Evolutionary conservation across 768 basidiomycete genomes (phyloP).

Genomic region (Rhodotorula kratochvilovae): DNA sequence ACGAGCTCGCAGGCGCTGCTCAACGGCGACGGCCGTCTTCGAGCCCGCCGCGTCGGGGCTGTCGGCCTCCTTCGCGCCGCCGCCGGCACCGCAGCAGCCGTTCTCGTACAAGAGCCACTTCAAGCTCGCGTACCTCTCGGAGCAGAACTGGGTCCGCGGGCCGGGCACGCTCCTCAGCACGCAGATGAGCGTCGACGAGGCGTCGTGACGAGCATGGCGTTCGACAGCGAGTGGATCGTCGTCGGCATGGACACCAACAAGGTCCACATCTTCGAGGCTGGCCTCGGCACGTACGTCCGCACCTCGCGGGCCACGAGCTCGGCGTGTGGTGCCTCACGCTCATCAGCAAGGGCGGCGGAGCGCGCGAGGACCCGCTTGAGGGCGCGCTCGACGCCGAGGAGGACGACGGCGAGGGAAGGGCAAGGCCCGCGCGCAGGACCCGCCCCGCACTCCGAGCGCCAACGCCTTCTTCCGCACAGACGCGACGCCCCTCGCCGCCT

Average conservation of each 20-base stretch:
- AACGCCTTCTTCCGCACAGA: background rate
- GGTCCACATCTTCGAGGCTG: slow-evolving; percentile 78
- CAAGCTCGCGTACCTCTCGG: slow-evolving; percentile 66
- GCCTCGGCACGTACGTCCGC: slow-evolving; percentile 67
- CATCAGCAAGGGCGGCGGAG: slow-evolving; percentile 61
- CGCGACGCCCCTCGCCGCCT: slow-evolving; percentile 14
- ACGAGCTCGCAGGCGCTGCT: background rate
- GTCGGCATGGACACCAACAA: slow-evolving; percentile 80
- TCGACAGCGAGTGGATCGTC: slow-evolving; percentile 77
- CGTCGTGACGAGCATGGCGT: slow-evolving; percentile 79
- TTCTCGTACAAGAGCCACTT: slow-evolving; percentile 69
- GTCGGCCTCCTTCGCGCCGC: background rate
- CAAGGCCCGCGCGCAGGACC: background rate
- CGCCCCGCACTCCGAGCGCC: background rate
- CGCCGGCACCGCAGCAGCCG: background rate
- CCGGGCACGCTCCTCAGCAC: slow-evolving; percentile 62
- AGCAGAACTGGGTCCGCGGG: slow-evolving; percentile 73
- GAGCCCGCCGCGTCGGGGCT: background rate
- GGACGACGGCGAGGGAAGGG: background rate
- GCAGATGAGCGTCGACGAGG: slow-evolving; percentile 57
- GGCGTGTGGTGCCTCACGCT: slow-evolving; percentile 93
- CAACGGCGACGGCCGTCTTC: too few relatives aligned
- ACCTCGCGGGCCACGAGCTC: slow-evolving; percentile 77
- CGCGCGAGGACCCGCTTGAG: background rate
- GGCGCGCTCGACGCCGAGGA: background rate